Conservation (phyloP, 345 rosid species). For the Eucalyptus sp. region DNA sequence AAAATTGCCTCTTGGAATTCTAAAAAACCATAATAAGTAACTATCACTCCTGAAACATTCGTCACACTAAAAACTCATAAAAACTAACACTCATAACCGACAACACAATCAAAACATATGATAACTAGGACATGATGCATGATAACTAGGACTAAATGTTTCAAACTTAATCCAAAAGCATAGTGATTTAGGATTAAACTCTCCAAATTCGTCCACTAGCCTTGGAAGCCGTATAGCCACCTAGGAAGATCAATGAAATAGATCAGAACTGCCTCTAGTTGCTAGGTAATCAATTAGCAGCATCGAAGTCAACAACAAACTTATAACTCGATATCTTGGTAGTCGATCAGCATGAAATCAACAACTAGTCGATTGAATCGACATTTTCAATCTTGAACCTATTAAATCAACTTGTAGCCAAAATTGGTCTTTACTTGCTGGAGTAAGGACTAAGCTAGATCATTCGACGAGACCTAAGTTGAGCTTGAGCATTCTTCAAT, state of each 20-base stretch:
- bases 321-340: neutral
- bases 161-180: neutral
- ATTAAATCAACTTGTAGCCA: neutral
- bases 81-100: neutral
- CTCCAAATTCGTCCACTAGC: neutral
- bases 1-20: neutral
- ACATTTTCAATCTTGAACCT: neutral
- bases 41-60: neutral
- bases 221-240: neutral
- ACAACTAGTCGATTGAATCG: neutral
- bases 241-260: neutral
- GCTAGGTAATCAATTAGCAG: neutral
- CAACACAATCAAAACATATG: neutral
- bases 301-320: neutral
- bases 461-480: neutral
- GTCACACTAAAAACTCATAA: neutral
- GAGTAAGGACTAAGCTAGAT: neutral
- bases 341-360: accelerated
- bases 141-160: neutral
- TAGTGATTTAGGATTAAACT: neutral
- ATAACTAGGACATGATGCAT: neutral
- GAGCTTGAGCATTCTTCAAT: neutral
- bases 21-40: neutral
- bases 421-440: neutral
- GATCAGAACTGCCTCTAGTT: neutral